A percentile compares a stretch with the other conserved stretches of the same genome.
Conservation (phyloP, 2,329 filamentous ascomycete genomes). For the Penicillium sp. region DNA sequence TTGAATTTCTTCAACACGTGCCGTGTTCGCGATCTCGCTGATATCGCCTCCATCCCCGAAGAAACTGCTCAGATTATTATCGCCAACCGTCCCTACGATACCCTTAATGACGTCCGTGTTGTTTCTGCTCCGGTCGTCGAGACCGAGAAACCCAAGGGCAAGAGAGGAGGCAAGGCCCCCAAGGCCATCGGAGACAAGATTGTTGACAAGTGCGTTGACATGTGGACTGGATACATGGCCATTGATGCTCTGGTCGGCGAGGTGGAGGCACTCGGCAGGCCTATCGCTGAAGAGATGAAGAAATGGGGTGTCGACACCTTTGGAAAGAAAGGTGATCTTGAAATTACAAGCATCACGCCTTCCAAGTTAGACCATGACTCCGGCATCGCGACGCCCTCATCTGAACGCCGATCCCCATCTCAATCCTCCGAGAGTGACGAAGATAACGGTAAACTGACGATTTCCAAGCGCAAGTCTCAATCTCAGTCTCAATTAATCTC, state of each 20-base stretch:
- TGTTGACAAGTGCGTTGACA: conserved; percentile 64
- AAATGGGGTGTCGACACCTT: conserved; percentile 66
- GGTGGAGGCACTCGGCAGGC: conserved; percentile 69
- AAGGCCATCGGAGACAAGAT: conserved; percentile 63
- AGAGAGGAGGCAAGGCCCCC: conserved; percentile 46
- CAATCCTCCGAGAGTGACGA: conserved; percentile 37
- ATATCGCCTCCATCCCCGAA: conserved; percentile 72
- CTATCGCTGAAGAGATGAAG: conserved; percentile 61
- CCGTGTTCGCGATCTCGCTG: conserved; percentile 68
- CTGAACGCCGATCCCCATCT: conserved; percentile 35
- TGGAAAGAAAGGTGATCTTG: conserved; percentile 60
- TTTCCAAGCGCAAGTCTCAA: conserved; percentile 34
- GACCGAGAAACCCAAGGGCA: conserved; percentile 45
- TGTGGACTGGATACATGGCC: conserved; percentile 74
- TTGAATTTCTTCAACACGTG: conserved; percentile 81
- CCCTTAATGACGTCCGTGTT: conserved; percentile 61
- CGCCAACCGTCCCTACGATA: conserved; percentile 68
- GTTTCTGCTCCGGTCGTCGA: conserved; percentile 53
- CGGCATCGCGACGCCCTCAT: conserved; percentile 62
- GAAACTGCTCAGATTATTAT: conserved; percentile 67
- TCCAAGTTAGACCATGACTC: conserved; percentile 54
- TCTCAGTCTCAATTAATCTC: conserved; percentile 47
- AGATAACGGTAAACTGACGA: conserved; percentile 33
- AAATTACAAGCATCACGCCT: conserved; percentile 53
- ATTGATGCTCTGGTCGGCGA: conserved; percentile 76